These are phyloP conservation scores for Pseudopediastrum boryanum DNA, from an alignment of 139 green algal genomes.

Conservation along the genomic window DNA sequence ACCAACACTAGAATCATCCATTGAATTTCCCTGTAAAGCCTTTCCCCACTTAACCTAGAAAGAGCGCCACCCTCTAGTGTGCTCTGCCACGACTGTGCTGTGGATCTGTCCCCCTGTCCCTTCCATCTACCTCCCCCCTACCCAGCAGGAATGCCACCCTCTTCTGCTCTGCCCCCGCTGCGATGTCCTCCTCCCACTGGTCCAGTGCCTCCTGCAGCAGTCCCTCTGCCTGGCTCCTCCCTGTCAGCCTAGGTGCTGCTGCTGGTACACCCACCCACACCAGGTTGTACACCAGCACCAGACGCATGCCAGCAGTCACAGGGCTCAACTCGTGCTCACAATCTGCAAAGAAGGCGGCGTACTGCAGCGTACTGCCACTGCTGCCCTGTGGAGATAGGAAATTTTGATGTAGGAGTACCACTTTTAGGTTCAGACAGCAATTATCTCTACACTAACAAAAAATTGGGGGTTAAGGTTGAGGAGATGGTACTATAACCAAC, in stretches of 20 bases:
- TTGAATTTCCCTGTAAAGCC: no score
- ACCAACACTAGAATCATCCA: no score
- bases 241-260: not conserved
- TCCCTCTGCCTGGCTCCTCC: not conserved
- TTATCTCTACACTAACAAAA: no score
- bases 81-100: no score
- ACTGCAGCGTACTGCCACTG: not conserved
- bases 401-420: no score
- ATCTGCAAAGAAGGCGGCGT: slow-evolving; percentile 37
- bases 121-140: not conserved
- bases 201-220: not conserved
- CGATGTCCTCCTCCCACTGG: not conserved
- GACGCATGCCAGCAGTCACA: slow-evolving; percentile 9
- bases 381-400: no score
- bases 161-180: not conserved
- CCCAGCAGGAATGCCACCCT: slow-evolving; percentile 4
- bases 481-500: no score
- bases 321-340: slow-evolving; percentile 39
- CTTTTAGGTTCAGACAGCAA: no score
- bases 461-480: no score
- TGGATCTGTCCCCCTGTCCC: no score
- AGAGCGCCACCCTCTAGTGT: no score
- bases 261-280: not conserved
- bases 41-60: no score
- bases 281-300: slow-evolving; percentile 39